Evolutionary conservation across 257 asterid genomes (phyloP).

Genomic region (Asclepias syriaca): DNA sequence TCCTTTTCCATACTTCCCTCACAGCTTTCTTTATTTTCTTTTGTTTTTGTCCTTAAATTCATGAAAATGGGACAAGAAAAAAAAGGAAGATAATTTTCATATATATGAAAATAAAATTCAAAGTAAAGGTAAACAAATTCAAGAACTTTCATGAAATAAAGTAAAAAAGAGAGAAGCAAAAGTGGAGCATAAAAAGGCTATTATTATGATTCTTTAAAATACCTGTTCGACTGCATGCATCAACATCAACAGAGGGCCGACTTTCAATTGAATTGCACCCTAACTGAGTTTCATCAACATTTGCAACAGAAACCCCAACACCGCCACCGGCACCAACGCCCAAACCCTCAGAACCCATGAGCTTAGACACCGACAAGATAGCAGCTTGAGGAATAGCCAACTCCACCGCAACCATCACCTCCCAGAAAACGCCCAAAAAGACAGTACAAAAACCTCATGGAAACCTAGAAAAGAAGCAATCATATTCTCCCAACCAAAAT

Average conservation of each 20-base stretch:
- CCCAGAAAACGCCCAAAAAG: constrained; percentile 12
- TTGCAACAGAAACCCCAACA: constrained; percentile 30
- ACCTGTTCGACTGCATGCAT: constrained; percentile 26
- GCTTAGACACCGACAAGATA: constrained; percentile 26
- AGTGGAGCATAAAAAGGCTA: neutral
- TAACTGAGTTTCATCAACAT: constrained; percentile 33
- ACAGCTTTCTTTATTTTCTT: too few relatives aligned
- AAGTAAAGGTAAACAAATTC: neutral
- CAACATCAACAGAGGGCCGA: constrained; percentile 15
- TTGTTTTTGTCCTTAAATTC: neutral
- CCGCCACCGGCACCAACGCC: constrained; percentile 26
- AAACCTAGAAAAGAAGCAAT: constrained; percentile 10
- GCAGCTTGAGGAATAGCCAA: constrained; percentile 27
- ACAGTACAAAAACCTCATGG: constrained; percentile 20
- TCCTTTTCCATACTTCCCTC: neutral
- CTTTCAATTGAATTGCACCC: constrained; percentile 26
- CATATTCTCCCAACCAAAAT: constrained; percentile 20
- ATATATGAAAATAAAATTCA: neutral
- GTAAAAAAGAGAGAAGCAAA: neutral
- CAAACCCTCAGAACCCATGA: constrained; percentile 72
- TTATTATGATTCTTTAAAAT: neutral
- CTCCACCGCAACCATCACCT: constrained; percentile 34
- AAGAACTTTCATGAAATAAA: neutral
- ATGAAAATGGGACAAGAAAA: neutral
- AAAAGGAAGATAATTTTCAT: neutral